Evolutionary conservation across 306 rosid species (phyloP), one percentile per base, ranked within the genome.

Genomic region (Citrullus mucosospermus): DNA sequence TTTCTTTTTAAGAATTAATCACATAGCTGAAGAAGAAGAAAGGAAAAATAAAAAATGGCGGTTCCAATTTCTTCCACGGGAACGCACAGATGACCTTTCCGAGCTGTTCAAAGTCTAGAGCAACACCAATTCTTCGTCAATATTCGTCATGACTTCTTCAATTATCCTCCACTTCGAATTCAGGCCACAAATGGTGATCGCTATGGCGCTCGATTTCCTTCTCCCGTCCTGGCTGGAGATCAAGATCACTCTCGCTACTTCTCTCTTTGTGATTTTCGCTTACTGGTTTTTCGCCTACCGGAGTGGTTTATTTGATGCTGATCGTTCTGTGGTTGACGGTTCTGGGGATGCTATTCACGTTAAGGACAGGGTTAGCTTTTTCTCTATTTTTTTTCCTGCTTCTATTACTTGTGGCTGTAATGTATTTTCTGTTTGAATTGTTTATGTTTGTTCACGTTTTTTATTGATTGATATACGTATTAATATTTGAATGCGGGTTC

Each of bases 151-250:
- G 70, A 9, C 74, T 22, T 56, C 73, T 41, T 22, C 55, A 75
- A 63, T 62, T 50, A 62, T 41, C 68, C n/a, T 38, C 61, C 16
- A 32, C 48, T 50, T 39, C 28, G 12, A 77, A 39, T 65, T 51
- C 20, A 41, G 55, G 50, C 57, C 80, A 28, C 54, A 80, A 36
- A 78, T 61, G 86, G 59, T 54, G 70, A 84, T 90, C 76, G 93
- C 90, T 72, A 76, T 82, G 60, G 48, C 93, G 78, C 81, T 90
- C 80, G 89, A 79, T 65, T 84, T 87, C 77, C 85, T 95, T 5
- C 30, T 95, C 41, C 99, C 99, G 0, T 89, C 99, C 16, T 80
- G 83, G 44, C 87, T 95, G 93, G 97, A 95, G 92, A 91, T 92
- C 88, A 53, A 95, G 87, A 95, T 95, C 66, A 58, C 97, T 0